Conservation (phyloP, 176 grass and related monocot genomes). For the Aegilops sharonensis region DNA sequence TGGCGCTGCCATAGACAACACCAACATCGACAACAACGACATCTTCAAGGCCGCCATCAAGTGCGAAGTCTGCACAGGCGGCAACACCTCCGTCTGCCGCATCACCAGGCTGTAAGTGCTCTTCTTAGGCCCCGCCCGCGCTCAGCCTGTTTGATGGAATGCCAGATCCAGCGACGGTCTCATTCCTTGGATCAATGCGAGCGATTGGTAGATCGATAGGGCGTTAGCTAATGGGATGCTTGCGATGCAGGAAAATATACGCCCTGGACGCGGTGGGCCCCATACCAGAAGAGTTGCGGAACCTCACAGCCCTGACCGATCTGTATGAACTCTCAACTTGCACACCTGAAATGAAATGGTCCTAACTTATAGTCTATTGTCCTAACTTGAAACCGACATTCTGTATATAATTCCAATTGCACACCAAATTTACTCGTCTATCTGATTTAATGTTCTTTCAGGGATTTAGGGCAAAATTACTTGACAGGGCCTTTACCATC, state of each 20-base stretch:
- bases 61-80: constrained; percentile 45
- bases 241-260: constrained; percentile 47
- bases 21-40: not conserved
- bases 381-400: not conserved
- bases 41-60: constrained; percentile 54
- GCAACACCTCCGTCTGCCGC: constrained; percentile 62
- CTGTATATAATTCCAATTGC: not conserved
- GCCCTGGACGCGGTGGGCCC: constrained; percentile 26
- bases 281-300: constrained; percentile 62
- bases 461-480: constrained; percentile 53
- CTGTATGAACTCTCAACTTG: constrained; percentile 43
- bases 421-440: not conserved
- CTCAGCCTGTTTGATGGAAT: not conserved
- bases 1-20: constrained; percentile 54
- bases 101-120: constrained; percentile 54
- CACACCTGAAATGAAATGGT: not conserved
- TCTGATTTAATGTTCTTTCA: constrained; percentile 38
- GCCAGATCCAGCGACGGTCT: not conserved
- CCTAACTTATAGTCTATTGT: not conserved
- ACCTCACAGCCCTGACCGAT: constrained; percentile 56
- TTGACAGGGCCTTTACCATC: constrained; percentile 70
- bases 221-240: not conserved
- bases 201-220: too few relatives aligned
- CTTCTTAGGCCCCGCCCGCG: not conserved
- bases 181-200: not conserved